Base-by-base conservation (phyloP, 345 rosid genomes). In the Dipteronia dyeriana region DNA sequence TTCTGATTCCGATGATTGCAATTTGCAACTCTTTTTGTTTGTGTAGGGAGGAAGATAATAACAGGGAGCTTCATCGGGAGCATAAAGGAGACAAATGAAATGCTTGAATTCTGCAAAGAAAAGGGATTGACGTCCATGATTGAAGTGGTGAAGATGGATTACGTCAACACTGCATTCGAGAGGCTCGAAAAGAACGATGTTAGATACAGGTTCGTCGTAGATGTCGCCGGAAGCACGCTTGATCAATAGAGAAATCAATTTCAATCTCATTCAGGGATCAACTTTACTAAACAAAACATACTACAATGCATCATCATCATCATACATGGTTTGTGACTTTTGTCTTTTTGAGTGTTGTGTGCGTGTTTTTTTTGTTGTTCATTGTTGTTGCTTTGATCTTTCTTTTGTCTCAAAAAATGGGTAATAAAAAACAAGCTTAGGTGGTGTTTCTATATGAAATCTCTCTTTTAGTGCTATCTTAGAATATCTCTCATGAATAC, bases 101-200 rank as follows among this genome's bases (percentile, higher is more conserved):
- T 90, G 93, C 90, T 94, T 34, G 86, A 85, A 29, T 91, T 92
- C 83, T 94, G 98, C 80, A 77, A 79, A 71, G 92, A 93, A 57
- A 91, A 90, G 79, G 87, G 79, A 61, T 9, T 96, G 71, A 84
- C 81, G 25, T 92, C 99, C 23, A 88, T 73, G 78, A 91, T 96
- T 62, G 99, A 96, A 80, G 90, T 90, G 57, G 79, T 96, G 74
- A 91, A 91, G 85, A 90, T 96, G 97, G 94, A 93, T 78, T 91
- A 92, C 45, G 60, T 92, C 34, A 92, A 96, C 89, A 87, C 82
- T 13, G 99, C 97, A 8, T 47, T 96, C 5, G 97, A 93, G 79
- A 86, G 99, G 86, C 92, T 93, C 4, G 90, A 91, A 86, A 92
- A 92, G 87, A 96, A 96, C 23, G 98, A 96, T 73, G 99, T 91